phyloP scores from a whole-genome alignment of 2,329 filamentous ascomycete species.

The Apiospora koreana region DNA sequence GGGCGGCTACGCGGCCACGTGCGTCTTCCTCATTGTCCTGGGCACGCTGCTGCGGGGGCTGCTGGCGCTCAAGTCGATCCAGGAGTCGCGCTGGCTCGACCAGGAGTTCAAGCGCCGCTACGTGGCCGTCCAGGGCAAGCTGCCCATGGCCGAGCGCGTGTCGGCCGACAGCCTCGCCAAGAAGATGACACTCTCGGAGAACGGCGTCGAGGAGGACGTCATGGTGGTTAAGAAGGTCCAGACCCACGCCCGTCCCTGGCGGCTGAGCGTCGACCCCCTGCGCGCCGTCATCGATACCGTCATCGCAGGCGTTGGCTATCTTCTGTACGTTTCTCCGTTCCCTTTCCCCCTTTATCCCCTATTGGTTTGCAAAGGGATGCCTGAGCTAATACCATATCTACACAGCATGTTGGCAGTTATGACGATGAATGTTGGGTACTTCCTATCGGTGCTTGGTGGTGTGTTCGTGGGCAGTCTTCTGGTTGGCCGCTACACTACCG shows the following conservation, averaged over 20 bases:
- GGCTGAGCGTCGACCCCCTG: conserved; percentile 65
- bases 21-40: conserved; percentile 85
- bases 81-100: conserved; percentile 66
- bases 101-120: conserved; percentile 74
- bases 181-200: conserved; percentile 67
- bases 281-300: conserved; percentile 32
- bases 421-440: conserved; percentile 36
- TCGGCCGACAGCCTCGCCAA: conserved; percentile 63
- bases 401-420: conserved; percentile 36
- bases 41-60: conserved; percentile 69
- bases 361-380: not conserved
- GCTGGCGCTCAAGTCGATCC: conserved; percentile 68
- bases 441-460: conserved; percentile 32
- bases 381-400: not conserved
- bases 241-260: conserved; percentile 66
- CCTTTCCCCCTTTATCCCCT: too few relatives aligned
- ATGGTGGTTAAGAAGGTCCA: conserved; percentile 66
- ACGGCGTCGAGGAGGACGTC: conserved; percentile 81
- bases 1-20: conserved; percentile 82
- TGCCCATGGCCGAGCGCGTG: conserved; percentile 59
- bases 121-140: conserved; percentile 69
- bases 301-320: conserved; percentile 32
- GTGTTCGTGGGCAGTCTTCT: conserved; percentile 83
- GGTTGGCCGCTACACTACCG: conserved; percentile 67
- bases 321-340: conserved; percentile 28